These are phyloP conservation scores for Fermentozyma sake DNA, from an alignment of 1,139 yeast species.

Conservation along the genomic window DNA sequence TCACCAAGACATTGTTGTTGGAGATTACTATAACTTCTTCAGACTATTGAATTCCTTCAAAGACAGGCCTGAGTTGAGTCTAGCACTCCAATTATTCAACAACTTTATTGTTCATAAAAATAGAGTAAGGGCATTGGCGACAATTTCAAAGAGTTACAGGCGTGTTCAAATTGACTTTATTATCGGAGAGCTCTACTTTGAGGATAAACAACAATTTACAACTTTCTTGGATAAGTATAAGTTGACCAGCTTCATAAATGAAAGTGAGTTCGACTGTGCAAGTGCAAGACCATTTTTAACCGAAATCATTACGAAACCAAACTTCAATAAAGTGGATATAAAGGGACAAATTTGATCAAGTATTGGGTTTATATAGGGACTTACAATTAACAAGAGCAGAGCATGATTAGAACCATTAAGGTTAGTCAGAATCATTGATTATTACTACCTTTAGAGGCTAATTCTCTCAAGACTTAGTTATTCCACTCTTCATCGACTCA, in stretches of 20 bases:
- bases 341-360: slow-evolving; percentile 68
- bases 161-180: slow-evolving; percentile 48
- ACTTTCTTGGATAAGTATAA: slow-evolving; percentile 41
- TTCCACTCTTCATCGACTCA: too few relatives aligned
- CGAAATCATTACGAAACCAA: slow-evolving; percentile 35
- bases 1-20: slow-evolving; percentile 14
- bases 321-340: slow-evolving; percentile 71
- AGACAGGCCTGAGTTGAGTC: slow-evolving; percentile 11
- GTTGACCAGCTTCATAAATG: slow-evolving; percentile 33
- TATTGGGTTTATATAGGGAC: background rate
- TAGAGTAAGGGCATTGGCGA: slow-evolving; percentile 55
- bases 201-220: slow-evolving; percentile 17
- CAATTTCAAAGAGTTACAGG: slow-evolving; percentile 58
- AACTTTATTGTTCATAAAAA: slow-evolving; percentile 50
- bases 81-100: slow-evolving; percentile 27
- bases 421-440: too few relatives aligned
- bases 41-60: slow-evolving; percentile 11
- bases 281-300: slow-evolving; percentile 46
- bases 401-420: too few relatives aligned
- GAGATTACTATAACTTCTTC: slow-evolving; percentile 56
- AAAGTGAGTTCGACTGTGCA: slow-evolving; percentile 36
- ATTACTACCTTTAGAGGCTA: too few relatives aligned
- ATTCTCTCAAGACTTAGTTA: too few relatives aligned
- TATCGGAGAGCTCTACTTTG: slow-evolving; percentile 44
- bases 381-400: too few relatives aligned